Base-by-base conservation (phyloP, 148 eudicot genomes). In the Dianthus caryophyllus region DNA sequence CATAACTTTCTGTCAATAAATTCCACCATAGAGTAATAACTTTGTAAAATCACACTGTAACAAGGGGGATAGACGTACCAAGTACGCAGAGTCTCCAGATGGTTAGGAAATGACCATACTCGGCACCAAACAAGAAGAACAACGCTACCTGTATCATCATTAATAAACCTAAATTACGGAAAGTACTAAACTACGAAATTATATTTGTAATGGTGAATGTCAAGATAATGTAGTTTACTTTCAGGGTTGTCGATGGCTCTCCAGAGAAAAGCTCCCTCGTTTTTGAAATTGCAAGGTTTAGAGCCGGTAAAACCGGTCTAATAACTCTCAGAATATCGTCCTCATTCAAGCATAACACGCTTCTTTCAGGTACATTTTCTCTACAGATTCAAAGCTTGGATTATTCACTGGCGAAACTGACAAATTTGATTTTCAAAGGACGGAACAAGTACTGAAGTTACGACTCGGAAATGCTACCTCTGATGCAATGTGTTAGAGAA, bases 161-260 rank as follows among this genome's bases (percentile, higher is more conserved):
- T 33, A 0, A n/a, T 2, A 76, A 53, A 33, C 16, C 17, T 15
- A 10, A 8, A 2, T n/a, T 10, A 33, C 38, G 7, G 38, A 2
- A 7, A 33, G 38, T 33, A 33, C 38, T 33, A 33, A 33, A 33
- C 7, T 2, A 33, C 4, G 38, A 33, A 33, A 33, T 33, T 33
- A 2, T 33, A 33, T 33, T 3, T 33, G 4, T n/a, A 18, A 3
- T 4, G 12, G 26, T 39, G 8, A 21, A 65, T 44, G n/a, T 11
- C 3, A 0, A 56, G 29, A 0, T 38, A 55, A 1, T 17, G 1
- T 22, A 68, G 49, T 65, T n/a, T 87, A 92, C 97, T 80, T 84
- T 93, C 41, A 93, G 87, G 80, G 97, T 93, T 84, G 81, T 93
- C 66, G 86, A 83, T 70, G 98, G 91, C 59, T 93, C 97, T 69